Conservation (phyloP, 345 rosid genomes). For the Corchorus capsularis region DNA sequence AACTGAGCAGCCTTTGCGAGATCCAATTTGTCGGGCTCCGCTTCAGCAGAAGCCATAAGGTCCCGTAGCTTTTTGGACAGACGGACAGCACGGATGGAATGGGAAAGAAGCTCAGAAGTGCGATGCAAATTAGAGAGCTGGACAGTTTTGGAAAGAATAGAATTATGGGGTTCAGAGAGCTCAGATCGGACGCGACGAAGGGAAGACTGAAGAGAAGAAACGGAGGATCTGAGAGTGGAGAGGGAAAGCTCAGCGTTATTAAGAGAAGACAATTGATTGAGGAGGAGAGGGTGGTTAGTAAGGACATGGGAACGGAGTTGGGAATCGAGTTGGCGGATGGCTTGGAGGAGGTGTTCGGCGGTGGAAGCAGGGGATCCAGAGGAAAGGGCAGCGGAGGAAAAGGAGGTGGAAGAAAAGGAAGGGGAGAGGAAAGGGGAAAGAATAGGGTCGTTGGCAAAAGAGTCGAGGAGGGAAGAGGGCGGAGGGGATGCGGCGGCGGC, state of each 20-base stretch:
- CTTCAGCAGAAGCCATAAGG: constrained; percentile 51
- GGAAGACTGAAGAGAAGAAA: constrained; percentile 86
- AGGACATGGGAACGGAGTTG: constrained; percentile 92
- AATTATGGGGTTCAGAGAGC: constrained; percentile 76
- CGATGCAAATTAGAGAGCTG: constrained; percentile 76
- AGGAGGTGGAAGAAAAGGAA: constrained; percentile 83
- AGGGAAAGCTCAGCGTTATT: constrained; percentile 79
- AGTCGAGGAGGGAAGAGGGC: constrained; percentile 62
- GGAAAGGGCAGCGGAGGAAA: constrained; percentile 94
- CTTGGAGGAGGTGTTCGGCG: constrained; percentile 93
- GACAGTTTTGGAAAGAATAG: constrained; percentile 68
- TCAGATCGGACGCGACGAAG: constrained; percentile 81
- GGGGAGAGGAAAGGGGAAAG: constrained; percentile 87
- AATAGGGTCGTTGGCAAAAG: constrained; percentile 70
- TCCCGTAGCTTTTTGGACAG: constrained; percentile 84
- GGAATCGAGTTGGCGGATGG: constrained; percentile 88
- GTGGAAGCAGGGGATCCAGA: constrained; percentile 99
- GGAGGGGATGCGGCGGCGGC: constrained; percentile 34
- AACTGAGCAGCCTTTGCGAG: constrained; percentile 94
- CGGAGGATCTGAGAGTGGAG: constrained; percentile 81
- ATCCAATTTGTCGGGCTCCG: constrained; percentile 74
- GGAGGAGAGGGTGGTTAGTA: constrained; percentile 83
- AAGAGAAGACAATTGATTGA: constrained; percentile 86
- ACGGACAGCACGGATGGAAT: constrained; percentile 76
- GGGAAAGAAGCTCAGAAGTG: constrained; percentile 73